These are phyloP conservation scores for Phytophthora lateralis DNA, from an alignment of 352 stramenopile species.

Conservation along the genomic window DNA sequence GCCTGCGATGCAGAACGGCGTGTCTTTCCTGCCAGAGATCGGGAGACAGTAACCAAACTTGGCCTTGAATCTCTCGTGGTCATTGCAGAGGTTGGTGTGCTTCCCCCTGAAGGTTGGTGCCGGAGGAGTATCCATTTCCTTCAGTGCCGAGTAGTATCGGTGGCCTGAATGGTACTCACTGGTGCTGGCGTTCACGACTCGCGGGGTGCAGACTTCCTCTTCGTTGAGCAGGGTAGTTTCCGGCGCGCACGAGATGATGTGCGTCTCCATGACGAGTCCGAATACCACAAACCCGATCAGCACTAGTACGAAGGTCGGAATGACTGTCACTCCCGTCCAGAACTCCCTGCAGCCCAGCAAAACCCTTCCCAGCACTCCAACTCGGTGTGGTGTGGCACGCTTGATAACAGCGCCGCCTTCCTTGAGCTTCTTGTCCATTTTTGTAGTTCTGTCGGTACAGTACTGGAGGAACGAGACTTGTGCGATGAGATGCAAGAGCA, in stretches of 20 bases:
- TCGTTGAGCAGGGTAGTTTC: slow-evolving; percentile 6
- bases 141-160: slow-evolving; percentile 24
- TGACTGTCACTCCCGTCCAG: slow-evolving; percentile 20
- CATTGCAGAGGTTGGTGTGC: slow-evolving; percentile 26
- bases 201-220: slow-evolving; percentile 12
- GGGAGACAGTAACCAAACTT: slow-evolving; percentile 52
- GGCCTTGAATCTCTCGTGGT: background rate
- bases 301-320: slow-evolving; percentile 24
- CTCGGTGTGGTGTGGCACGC: background rate
- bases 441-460: background rate
- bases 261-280: slow-evolving; percentile 25
- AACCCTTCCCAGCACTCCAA: slow-evolving; percentile 13
- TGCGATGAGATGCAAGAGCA: background rate
- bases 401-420: slow-evolving; percentile 19
- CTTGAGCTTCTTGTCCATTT: slow-evolving; percentile 21
- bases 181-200: slow-evolving; percentile 14
- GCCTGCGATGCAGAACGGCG: slow-evolving; percentile 43
- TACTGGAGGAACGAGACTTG: background rate
- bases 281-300: slow-evolving; percentile 22
- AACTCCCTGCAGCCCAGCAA: slow-evolving; percentile 19
- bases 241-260: slow-evolving; percentile 21
- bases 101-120: slow-evolving; percentile 36
- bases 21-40: slow-evolving; percentile 52
- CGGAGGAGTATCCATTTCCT: slow-evolving; percentile 19
- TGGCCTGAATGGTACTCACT: slow-evolving; percentile 30